Percentiles rank a stretch among this genome's conserved stretches.
phyloP scores from a whole-genome alignment of 345 rosid species.

The Angophora floribunda region DNA sequence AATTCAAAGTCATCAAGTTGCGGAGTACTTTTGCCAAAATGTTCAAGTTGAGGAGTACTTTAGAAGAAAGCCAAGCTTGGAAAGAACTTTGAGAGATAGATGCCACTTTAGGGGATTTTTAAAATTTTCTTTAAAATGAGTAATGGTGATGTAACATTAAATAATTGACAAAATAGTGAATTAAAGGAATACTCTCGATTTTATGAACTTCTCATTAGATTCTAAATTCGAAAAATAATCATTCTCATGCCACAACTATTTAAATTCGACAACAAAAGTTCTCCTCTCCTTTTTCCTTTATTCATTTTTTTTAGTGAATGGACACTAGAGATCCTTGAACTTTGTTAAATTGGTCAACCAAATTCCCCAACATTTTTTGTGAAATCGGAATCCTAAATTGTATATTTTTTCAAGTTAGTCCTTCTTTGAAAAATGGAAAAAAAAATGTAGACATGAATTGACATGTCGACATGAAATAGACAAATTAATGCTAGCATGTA shows the following conservation, averaged over 20 bases:
- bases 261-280: background rate
- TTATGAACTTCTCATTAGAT: background rate
- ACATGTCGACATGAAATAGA: background rate
- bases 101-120: background rate
- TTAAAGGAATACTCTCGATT: background rate
- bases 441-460: background rate
- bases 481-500: background rate
- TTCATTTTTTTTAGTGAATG: too few species aligned
- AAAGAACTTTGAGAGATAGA: too few species aligned
- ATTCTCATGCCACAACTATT: background rate
- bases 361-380: background rate
- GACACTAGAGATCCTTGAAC: background rate
- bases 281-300: background rate
- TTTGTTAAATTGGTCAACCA: background rate
- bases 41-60: too few species aligned
- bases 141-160: background rate
- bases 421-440: too few species aligned
- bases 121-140: background rate
- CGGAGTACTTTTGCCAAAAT: too few species aligned
- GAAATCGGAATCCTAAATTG: background rate
- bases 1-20: too few species aligned
- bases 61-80: too few species aligned
- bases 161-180: background rate
- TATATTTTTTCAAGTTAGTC: background rate
- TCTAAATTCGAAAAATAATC: background rate